phyloP scores from a whole-genome alignment of 2,329 filamentous ascomycete species.

The Colletotrichum sp. region DNA sequence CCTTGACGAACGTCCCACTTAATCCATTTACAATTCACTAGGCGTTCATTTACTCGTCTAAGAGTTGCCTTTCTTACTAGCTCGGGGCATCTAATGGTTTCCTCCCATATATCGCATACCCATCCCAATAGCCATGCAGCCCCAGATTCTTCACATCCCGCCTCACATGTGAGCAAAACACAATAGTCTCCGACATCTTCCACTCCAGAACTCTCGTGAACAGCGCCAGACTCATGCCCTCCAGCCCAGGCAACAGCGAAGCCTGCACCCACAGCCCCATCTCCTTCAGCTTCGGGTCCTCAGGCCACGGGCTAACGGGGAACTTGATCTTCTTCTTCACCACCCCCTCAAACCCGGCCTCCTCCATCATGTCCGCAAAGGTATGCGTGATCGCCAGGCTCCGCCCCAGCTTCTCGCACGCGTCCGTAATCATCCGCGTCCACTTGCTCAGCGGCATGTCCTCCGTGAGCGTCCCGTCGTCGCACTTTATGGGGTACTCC shows the following conservation, averaged over 20 bases:
- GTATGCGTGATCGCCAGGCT: constrained; percentile 19
- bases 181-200: constrained; percentile 27
- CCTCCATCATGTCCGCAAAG: constrained; percentile 22
- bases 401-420: background rate
- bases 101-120: constrained; percentile 7
- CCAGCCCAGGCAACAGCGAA: constrained; percentile 26
- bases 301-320: constrained; percentile 46
- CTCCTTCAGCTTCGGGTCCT: constrained; percentile 44
- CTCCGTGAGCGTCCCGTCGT: constrained; percentile 29
- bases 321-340: constrained; percentile 32
- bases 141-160: constrained; percentile 27
- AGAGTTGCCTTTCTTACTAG: background rate
- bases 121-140: constrained; percentile 32
- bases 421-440: constrained; percentile 50
- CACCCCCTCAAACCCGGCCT: constrained; percentile 35
- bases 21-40: background rate
- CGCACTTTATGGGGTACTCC: constrained; percentile 30
- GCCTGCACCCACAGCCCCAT: constrained; percentile 30
- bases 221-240: constrained; percentile 26
- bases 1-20: background rate
- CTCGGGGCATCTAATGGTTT: background rate
- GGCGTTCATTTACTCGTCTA: background rate
- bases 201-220: constrained; percentile 28
- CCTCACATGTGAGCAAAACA: constrained; percentile 27
- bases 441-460: constrained; percentile 24